Base-by-base conservation (phyloP, 805 yeast genomes). In the Metschnikowia cubensis region DNA sequence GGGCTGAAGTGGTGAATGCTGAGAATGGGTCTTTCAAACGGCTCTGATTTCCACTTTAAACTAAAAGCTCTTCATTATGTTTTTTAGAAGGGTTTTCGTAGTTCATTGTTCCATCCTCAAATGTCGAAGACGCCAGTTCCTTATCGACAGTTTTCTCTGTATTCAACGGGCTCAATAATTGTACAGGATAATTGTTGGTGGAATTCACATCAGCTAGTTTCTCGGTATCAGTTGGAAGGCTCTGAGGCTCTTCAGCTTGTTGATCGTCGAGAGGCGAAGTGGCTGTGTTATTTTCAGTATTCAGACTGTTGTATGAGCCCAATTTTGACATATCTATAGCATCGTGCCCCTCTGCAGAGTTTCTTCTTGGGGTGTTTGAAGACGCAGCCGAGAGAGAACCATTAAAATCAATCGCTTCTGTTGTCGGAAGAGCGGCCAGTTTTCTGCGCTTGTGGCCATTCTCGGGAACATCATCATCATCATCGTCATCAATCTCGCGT, bases 151-250 rank as follows among this genome's bases (percentile, higher is more conserved):
- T 13, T 43, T 43, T 35, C 15, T 43, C 46, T 11, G 39, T 34
- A 17, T 25, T 43, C 46, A 43, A 43, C 15, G 46, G 40, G 17
- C 46, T 43, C 46, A 43, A 43, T 25, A 43, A 25, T 17, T 43
- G 46, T 11, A 25, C 46, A 22, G 46, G 39, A 35, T 13, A 35
- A 21, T 25, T 11, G 15, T 35, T 35, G 39, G 6, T 20, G n/a
- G 11, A 6, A 11, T 14, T 21, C 20, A n/a, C 22, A 7, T 32
- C 45, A 29, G 21, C 20, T 25, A 29, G 34, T 39, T 42, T 34
- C 6, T 21, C 37, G 13, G 45, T 11, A 6, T 14, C 31, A n/a
- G 14, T 21, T 4, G 21, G 14, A 21, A 33, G 35, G 25, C 10
- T 42, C 11, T 6, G 31, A n/a, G 37, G 34, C 36, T n/a, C 18